Evolutionary conservation across 164 flowering plant genomes (phyloP), one percentile per base, ranked within the genome.

Genomic region (Chimonanthus salicifolius): DNA sequence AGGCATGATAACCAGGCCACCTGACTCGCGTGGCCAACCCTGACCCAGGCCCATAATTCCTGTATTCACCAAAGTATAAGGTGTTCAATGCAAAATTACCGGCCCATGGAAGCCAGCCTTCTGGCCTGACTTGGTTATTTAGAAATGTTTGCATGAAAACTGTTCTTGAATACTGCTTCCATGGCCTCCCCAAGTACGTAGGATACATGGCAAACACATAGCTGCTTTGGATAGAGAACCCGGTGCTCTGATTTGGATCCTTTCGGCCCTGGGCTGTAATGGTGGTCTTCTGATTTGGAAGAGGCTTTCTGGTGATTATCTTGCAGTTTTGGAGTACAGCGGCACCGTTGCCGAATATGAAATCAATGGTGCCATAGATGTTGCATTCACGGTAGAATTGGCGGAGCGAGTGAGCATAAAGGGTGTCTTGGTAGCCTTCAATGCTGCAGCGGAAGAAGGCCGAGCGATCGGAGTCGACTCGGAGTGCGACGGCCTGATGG

Each of bases 71-170:
- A 73, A 90, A 92, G 82, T 88, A 92, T 73, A 91, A 78, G 0
- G 94, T 88, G 78, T 70, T 74, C 69, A 91, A 64, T 0, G 90
- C 97, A 71, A 90, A 90, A 74, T 86, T 72, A 6, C 92, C 98
- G 49, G 75, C 82, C 99, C 99, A 92, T 78, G 89, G 96, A 1
- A 92, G 89, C 99, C 99, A 92, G 2, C 99, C 99, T 64, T 87
- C 80, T 4, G 99, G 93, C 79, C 87, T 92, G 5, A 95, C 94
- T 79, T 78, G 71, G 48, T 73, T 68, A 67, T 83, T 84, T 88
- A 95, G 85, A 81, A 85, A 95, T 11, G 94, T 90, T 74, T 92
- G 90, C 84, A 92, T 80, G 74, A 72, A 89, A 7, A 94, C 97
- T 0, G 97, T 92, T 81, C 99, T 83, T 0, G 99, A 91, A 73